These are phyloP conservation scores for Croton setiger DNA, from an alignment of 441 rosid genomes.

Conservation along the genomic window DNA sequence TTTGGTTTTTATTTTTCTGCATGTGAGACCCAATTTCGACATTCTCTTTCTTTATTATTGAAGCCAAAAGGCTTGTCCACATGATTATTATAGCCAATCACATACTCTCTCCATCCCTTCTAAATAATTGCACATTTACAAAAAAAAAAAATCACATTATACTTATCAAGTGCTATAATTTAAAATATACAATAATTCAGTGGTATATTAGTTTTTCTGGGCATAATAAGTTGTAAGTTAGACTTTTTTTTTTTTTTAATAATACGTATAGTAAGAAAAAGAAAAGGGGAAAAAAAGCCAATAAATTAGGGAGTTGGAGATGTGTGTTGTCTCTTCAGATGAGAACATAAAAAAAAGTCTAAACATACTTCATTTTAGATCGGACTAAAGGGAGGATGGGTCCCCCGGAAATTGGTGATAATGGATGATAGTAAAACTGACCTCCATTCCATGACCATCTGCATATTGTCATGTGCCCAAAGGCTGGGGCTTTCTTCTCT, in stretches of 20 bases:
- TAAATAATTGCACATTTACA: no score
- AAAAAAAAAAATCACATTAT: slow-evolving; percentile 4
- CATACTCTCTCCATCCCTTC: no score
- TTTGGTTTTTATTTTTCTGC: slow-evolving; percentile 17
- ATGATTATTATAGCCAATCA: no score
- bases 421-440: background rate
- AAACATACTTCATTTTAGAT: slow-evolving; percentile 15
- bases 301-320: slow-evolving; percentile 18
- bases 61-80: background rate
- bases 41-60: slow-evolving; percentile 9
- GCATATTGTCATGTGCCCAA: slow-evolving; percentile 46
- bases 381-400: slow-evolving; percentile 27
- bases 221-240: no score
- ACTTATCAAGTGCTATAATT: no score
- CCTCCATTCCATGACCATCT: background rate
- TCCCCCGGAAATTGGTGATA: slow-evolving; percentile 21
- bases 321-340: slow-evolving; percentile 26
- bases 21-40: slow-evolving; percentile 27
- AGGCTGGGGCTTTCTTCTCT: slow-evolving; percentile 36
- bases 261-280: no score
- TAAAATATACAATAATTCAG: no score
- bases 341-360: slow-evolving; percentile 16
- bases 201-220: no score
- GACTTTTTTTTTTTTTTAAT: no score
- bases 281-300: background rate